Evolutionary conservation across 2,329 filamentous ascomycete genomes (phyloP).

Genomic region (Aspergillus luchuensis): DNA sequence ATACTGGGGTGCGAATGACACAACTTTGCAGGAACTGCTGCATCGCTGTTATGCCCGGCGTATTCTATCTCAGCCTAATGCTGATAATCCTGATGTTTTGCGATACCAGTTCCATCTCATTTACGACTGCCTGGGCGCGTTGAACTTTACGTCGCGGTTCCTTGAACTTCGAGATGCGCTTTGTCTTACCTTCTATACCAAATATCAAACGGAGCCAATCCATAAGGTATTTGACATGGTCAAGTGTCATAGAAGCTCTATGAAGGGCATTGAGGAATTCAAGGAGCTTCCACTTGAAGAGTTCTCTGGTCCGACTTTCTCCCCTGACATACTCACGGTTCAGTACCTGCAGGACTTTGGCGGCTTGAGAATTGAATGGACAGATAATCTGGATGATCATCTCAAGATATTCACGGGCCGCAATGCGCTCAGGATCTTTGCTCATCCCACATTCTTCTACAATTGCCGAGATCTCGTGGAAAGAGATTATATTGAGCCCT

Average conservation of each 20-base stretch:
- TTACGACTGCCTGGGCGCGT: neutral
- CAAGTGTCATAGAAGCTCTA: neutral
- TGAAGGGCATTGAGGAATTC: neutral
- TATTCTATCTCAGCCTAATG: neutral
- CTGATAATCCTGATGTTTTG: neutral
- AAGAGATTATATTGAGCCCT: neutral
- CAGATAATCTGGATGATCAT: neutral
- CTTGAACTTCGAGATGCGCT: neutral
- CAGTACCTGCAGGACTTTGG: neutral
- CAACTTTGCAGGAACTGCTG: neutral
- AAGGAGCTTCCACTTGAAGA: neutral
- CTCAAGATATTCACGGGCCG: neutral
- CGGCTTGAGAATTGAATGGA: neutral
- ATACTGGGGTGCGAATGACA: neutral
- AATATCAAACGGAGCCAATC: neutral
- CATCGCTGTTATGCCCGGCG: neutral
- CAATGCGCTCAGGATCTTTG: neutral
- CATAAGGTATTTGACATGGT: neutral
- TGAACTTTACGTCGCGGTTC: neutral
- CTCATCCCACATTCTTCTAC: neutral
- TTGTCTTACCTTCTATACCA: neutral
- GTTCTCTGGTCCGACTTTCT: neutral
- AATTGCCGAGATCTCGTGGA: neutral
- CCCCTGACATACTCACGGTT: neutral
- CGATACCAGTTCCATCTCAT: neutral